A percentile compares a stretch with the other conserved stretches of the same genome.
phyloP scores from a whole-genome alignment of 257 asterid genomes.

The Scutellaria minor region DNA sequence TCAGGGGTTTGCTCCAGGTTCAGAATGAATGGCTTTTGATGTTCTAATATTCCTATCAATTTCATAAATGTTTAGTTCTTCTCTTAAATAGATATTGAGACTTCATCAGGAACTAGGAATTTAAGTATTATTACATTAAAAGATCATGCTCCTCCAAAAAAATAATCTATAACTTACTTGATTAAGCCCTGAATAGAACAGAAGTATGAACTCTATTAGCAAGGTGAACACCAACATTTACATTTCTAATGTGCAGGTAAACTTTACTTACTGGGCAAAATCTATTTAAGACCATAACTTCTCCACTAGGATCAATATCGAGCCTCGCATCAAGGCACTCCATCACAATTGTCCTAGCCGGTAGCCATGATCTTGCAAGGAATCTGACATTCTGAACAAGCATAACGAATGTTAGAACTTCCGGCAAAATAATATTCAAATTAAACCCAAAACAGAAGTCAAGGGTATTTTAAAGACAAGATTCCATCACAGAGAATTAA shows the following conservation, averaged over 20 bases:
- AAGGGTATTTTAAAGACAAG: neutral
- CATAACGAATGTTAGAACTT: conserved; percentile 27
- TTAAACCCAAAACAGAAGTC: neutral
- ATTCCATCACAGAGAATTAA: neutral
- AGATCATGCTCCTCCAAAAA: neutral
- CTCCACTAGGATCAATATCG: conserved; percentile 79
- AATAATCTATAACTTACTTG: neutral
- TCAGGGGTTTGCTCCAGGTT: neutral
- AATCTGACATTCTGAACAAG: conserved; percentile 56
- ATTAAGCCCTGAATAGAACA: conserved; percentile 11
- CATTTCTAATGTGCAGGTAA: conserved; percentile 18
- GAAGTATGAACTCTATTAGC: conserved; percentile 8
- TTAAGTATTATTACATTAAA: neutral
- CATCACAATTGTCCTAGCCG: conserved; percentile 84
- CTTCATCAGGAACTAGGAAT: conserved; percentile 12
- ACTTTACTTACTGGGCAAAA: conserved; percentile 82
- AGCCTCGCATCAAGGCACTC: conserved; percentile 67
- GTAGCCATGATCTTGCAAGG: conserved; percentile 81
- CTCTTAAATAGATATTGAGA: conserved; percentile 19
- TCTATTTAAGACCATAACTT: conserved; percentile 67
- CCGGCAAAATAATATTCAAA: conserved; percentile 1
- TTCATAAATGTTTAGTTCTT: conserved; percentile 3
- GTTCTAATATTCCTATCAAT: conserved; percentile 10
- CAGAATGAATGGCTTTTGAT: conserved; percentile 16
- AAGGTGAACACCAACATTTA: neutral